Percentiles rank a stretch among this genome's conserved stretches.
Evolutionary conservation across 2,329 filamentous ascomycete genomes (phyloP).

Genomic region (Cadophora sp.): DNA sequence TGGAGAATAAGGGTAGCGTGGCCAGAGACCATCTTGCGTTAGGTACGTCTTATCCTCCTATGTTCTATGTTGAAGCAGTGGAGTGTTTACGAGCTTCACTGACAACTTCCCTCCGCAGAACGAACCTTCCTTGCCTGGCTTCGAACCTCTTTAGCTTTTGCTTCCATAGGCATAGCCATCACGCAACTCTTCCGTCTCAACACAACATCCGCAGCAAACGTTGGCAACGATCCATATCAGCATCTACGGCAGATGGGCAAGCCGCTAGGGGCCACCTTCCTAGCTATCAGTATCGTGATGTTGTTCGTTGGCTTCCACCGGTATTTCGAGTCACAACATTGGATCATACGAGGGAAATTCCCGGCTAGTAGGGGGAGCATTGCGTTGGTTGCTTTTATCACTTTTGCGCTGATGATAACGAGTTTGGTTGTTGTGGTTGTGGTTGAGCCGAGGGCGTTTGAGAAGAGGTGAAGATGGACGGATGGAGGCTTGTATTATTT

Average conservation of each 20-base stretch:
- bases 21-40: slow-evolving; percentile 83
- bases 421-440: slow-evolving; percentile 66
- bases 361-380: slow-evolving; percentile 80
- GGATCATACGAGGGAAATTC: slow-evolving; percentile 81
- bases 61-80: background rate
- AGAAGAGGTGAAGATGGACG: slow-evolving; percentile 26
- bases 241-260: slow-evolving; percentile 70
- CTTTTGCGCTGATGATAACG: slow-evolving; percentile 66
- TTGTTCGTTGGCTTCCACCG: slow-evolving; percentile 79
- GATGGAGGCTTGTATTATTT: background rate
- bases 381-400: slow-evolving; percentile 70
- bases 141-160: slow-evolving; percentile 80
- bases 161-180: slow-evolving; percentile 81
- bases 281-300: slow-evolving; percentile 77
- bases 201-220: slow-evolving; percentile 54
- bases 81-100: slow-evolving; percentile 14
- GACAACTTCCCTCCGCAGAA: slow-evolving; percentile 57
- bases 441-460: slow-evolving; percentile 51
- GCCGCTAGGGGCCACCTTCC: slow-evolving; percentile 77
- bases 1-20: slow-evolving; percentile 87
- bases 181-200: slow-evolving; percentile 88
- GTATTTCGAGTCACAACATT: slow-evolving; percentile 80
- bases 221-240: slow-evolving; percentile 44
- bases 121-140: slow-evolving; percentile 88
- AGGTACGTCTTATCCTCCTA: slow-evolving; percentile 54